Base-by-base conservation (phyloP, 2,329 filamentous ascomycete genomes). In the Xylaria multiplex region DNA sequence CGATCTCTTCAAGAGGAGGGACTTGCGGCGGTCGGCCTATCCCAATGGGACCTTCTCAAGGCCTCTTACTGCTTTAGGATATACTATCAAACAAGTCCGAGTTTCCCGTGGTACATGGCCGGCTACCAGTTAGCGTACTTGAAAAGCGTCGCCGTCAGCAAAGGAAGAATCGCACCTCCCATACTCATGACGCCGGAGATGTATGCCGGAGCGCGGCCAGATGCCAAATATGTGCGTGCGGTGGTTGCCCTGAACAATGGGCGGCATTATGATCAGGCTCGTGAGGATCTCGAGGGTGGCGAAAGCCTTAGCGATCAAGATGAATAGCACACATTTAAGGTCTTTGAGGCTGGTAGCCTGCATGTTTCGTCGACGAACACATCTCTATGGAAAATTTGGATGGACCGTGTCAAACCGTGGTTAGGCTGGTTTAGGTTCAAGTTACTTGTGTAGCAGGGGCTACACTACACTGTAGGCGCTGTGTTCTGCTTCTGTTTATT, bases 41-140 rank as follows among this genome's bases (percentile, higher is more conserved):
- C 78, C 30, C 73, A 69, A 3, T 88, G 84, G 85, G 78, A 80
- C 2, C 73, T 85, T 2, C 74, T 87, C 16, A 85, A 85, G 64
- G 86, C 85, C 0, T 86, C 84, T 1, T 77, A 77, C 3, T 75
- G 79, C 3, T 87, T 85, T 72, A 80, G 80, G 48, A 46, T 77
- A n/a, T 79, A 76, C 42, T 77, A 80, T 68, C 57, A 65, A 0
- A 64, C 3, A 0, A 65, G 57, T 0, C 63, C 74, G 0, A 70
- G 48, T 0, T 82, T 87, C 59, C 72, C 78, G 1, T 88, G 84
- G 83, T 74, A 74, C 11, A 79, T 87, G 66, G 81, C 81, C 0
- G 85, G 85, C 0, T 76, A 74, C 1, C 84, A 87, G 71, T 77
- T 87, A 2, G 81, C 79, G 7, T 74, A 74, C 40, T 77, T 88